Base-by-base conservation (phyloP, 2,329 filamentous ascomycete species). In the Colletotrichum chlorophyti region DNA sequence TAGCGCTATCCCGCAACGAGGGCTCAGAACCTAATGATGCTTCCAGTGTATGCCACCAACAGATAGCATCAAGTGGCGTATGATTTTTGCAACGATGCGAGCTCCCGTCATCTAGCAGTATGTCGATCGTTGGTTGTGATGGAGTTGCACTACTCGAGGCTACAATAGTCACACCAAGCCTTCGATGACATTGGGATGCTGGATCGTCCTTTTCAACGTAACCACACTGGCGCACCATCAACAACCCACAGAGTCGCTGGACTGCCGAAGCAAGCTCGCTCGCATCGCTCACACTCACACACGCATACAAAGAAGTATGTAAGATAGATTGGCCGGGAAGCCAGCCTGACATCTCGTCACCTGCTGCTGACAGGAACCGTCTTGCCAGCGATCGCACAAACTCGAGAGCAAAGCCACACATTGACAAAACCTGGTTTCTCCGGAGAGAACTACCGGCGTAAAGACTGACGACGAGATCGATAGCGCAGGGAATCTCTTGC, bases 271-370 rank as follows among this genome's bases (percentile, higher is more conserved):
- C 35, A 53, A 34, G 58, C 47, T 45, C 23, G 29, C 24, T 29
- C n/a, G 29, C 42, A 27, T 40, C 37, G 12, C 12, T 53, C 24
- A 29, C 17, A 43, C 37, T n/a, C n/a, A n/a, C n/a, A n/a, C n/a
- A n/a, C n/a, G n/a, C n/a, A n/a, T n/a, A n/a, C n/a, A n/a, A n/a
- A n/a, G n/a, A n/a, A n/a, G 15, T 29, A 53, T 15, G 53, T 37
- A 41, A 49, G 48, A 61, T 49, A 49, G 26, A 58, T 58, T 58
- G 42, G 41, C 26, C 23, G 27, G 34, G 26, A n/a, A 9, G 17
- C 15, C 10, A 6, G 34, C 17, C 17, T 40, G 7, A 31, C 26
- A 14, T 17, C 15, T 15, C 8, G 19, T 11, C 8, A 40, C 17
- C 27, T 8, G n/a, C 17, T 26, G 21, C 45, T 42, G 19, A 48